Evolutionary conservation across 352 stramenopile genomes (phyloP).

Genomic region (Globisporangium canariense): DNA sequence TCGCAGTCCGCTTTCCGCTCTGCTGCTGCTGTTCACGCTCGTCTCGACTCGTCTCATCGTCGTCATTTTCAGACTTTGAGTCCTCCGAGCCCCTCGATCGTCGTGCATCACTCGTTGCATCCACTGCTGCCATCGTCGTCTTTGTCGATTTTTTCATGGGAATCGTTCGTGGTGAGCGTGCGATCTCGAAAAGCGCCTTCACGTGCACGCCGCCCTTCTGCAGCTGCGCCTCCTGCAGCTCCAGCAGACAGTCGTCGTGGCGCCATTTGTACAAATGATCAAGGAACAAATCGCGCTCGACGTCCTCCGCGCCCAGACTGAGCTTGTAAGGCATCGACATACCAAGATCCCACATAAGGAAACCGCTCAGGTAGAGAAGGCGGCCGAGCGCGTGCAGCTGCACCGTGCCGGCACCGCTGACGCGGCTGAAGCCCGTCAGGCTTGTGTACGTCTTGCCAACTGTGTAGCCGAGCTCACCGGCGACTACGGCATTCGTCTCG

Average conservation of each 20-base stretch:
- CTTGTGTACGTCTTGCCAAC: slow-evolving; percentile 91
- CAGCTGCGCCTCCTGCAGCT: slow-evolving; percentile 31
- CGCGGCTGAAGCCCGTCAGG: slow-evolving; percentile 74
- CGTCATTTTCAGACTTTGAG: slow-evolving; percentile 6
- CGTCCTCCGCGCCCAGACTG: slow-evolving; percentile 65
- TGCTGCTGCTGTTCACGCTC: not conserved
- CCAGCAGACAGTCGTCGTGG: slow-evolving; percentile 41
- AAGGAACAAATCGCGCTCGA: slow-evolving; percentile 72
- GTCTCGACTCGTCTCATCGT: slow-evolving; percentile 6
- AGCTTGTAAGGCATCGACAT: slow-evolving; percentile 91
- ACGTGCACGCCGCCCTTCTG: slow-evolving; percentile 44
- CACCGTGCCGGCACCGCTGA: slow-evolving; percentile 76
- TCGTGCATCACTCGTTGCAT: slow-evolving; percentile 6
- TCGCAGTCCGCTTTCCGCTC: slow-evolving; percentile 15
- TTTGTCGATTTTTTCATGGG: slow-evolving; percentile 7
- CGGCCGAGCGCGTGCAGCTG: slow-evolving; percentile 79
- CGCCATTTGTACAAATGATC: slow-evolving; percentile 65
- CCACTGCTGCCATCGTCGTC: not conserved
- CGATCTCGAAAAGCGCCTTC: slow-evolving; percentile 58
- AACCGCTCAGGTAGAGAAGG: slow-evolving; percentile 67
- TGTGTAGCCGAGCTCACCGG: slow-evolving; percentile 92
- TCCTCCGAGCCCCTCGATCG: not conserved
- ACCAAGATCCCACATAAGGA: slow-evolving; percentile 85
- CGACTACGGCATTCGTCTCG: slow-evolving; percentile 70
- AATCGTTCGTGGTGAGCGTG: slow-evolving; percentile 21